Base-by-base conservation (phyloP, 768 basidiomycete genomes). In the Lactifluus echinatus region DNA sequence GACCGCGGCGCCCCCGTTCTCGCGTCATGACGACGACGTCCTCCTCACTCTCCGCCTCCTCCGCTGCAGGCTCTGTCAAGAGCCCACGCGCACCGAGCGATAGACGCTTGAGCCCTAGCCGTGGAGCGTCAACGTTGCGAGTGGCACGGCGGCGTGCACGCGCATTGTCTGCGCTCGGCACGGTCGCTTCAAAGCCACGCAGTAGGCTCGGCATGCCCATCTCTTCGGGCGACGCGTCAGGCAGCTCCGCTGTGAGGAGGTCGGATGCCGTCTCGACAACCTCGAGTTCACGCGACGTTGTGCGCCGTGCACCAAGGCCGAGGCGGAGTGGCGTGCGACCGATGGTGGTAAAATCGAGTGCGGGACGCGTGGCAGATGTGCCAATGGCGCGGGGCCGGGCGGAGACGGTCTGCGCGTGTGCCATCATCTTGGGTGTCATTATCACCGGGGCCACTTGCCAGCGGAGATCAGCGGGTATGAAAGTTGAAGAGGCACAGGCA, bases 171-270 rank as follows among this genome's bases (percentile, higher is more conserved):
- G 93, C 82, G 66, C 87, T 89, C 12, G 95, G 95, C 42, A 96
- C 88, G 2, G 95, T 97, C 17, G 95, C 95, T 66, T 90, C 87
- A 71, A 97, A 98, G 0, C 95, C 95, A 44, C 87, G 82, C 40
- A 96, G 73, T 33, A 98, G 76, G 65, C 89, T 90, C 50, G 93
- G 84, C 65, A 82, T 80, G 17, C 81, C 82, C 11, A 79, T 78
- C 61, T 90, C 87, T 3, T 88, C 87, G 2, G 89, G 79, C 14
- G 81, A 80, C 15, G 80, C 79, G 63, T 90, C 88, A 2, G 89
- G 89, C 2, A 93, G 79, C 31, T 87, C 83, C 4, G 75, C 77
- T 15, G 75, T 72, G 36, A 93, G 79, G 10, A 93, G 73, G 67
- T 90, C 87, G 24, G 87, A 83, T 6, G 87, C 83, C 4, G 85